Conservation (phyloP, 345 rosid genomes). For the Lepidium aucheri region DNA sequence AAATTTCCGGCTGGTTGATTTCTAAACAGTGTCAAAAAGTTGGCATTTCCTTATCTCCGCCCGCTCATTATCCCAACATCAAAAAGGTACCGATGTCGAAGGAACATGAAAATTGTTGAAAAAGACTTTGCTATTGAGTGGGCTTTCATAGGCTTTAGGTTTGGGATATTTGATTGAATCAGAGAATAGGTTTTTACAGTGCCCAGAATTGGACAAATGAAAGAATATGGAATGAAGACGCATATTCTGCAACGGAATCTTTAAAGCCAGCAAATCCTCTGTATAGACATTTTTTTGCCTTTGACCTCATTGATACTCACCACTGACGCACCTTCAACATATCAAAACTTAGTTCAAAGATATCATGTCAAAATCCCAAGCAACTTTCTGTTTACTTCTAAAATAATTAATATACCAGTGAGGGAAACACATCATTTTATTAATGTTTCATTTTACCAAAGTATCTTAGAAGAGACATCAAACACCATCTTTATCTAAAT, state of each 20-base stretch:
- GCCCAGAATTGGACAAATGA: too few species aligned
- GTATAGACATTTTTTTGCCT: slow-evolving; percentile 62
- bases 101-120: too few species aligned
- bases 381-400: not conserved
- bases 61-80: too few species aligned
- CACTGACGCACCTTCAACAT: slow-evolving; percentile 45
- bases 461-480: not conserved
- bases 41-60: too few species aligned
- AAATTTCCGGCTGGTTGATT: too few species aligned
- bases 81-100: too few species aligned
- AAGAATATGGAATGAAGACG: too few species aligned
- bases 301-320: slow-evolving; percentile 52
- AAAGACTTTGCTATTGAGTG: too few species aligned
- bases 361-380: slow-evolving; percentile 53
- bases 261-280: slow-evolving; percentile 68
- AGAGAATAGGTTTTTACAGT: too few species aligned
- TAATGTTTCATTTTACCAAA: not conserved
- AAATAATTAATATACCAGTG: not conserved
- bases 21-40: too few species aligned
- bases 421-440: not conserved
- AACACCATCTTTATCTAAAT: not conserved
- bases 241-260: slow-evolving; percentile 78
- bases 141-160: too few species aligned
- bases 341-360: slow-evolving; percentile 61
- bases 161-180: too few species aligned